phyloP scores from a whole-genome alignment of 768 basidiomycete species.

The Dacryopinax primogenitus region DNA sequence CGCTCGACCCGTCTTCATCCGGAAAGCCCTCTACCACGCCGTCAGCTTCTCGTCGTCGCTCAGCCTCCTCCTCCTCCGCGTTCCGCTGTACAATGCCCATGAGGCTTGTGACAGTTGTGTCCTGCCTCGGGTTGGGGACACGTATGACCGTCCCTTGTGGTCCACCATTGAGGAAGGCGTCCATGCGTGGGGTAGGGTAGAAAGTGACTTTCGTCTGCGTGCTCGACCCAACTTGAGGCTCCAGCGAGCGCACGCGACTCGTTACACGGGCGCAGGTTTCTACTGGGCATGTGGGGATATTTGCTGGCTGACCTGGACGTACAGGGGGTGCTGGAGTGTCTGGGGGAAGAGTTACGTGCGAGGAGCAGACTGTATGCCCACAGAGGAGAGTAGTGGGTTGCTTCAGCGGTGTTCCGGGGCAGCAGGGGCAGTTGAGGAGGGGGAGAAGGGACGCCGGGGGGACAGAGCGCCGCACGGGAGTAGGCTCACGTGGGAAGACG shows the following conservation, averaged over 20 bases:
- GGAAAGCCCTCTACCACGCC: not conserved
- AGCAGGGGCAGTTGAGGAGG: constrained; percentile 45
- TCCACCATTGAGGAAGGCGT: constrained; percentile 23
- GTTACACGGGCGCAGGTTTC: constrained; percentile 25
- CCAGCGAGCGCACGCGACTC: constrained; percentile 16
- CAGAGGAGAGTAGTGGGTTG: constrained; percentile 54
- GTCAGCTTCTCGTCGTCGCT: not conserved
- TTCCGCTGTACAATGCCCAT: not conserved
- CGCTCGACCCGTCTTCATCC: constrained; percentile 4
- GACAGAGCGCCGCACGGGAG: not conserved
- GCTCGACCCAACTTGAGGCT: constrained; percentile 28
- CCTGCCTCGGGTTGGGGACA: constrained; percentile 10
- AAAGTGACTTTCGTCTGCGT: constrained; percentile 29
- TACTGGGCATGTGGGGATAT: constrained; percentile 28
- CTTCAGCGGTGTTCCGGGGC: constrained; percentile 30
- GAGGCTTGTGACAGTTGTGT: not conserved
- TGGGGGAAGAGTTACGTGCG: constrained; percentile 31
- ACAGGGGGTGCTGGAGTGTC: constrained; percentile 13
- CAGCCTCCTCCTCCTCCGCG: not conserved
- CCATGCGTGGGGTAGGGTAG: constrained; percentile 26
- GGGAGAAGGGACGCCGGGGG: constrained; percentile 23
- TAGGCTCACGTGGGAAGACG: not conserved
- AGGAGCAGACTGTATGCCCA: constrained; percentile 67
- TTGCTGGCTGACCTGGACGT: constrained; percentile 17
- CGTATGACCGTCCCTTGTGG: constrained; percentile 19